A percentile compares a stretch with the other conserved stretches of the same genome.
Conservation (phyloP, 1,284 basidiomycete genomes). For the Trichosporon faecale region DNA sequence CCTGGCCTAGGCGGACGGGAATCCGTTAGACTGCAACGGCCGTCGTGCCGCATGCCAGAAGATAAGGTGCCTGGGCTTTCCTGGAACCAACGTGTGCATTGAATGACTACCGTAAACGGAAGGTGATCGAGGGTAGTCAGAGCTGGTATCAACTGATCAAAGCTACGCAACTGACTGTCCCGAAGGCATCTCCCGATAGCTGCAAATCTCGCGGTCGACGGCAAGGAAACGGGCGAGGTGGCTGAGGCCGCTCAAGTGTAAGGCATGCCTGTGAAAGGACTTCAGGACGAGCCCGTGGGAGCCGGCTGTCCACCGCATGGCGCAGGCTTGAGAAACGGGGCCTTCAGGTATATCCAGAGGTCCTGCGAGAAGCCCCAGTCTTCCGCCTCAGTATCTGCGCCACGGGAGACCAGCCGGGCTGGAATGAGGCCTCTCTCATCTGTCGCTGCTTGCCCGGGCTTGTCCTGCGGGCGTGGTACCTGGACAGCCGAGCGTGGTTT, state of each 20-base stretch:
- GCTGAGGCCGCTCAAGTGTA: not conserved
- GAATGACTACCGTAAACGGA: not conserved
- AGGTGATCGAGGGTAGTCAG: not conserved
- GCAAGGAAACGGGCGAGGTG: too few species aligned
- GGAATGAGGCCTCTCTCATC: too few species aligned
- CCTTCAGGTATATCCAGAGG: not conserved
- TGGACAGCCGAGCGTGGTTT: not conserved
- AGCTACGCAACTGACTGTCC: not conserved
- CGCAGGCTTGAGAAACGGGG: not conserved
- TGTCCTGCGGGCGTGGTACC: not conserved
- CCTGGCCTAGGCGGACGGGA: not conserved
- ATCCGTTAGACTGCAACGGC: not conserved
- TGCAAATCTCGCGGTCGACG: not conserved
- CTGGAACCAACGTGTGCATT: not conserved
- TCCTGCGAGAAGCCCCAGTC: not conserved
- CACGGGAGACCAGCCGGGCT: not conserved
- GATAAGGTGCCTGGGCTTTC: not conserved
- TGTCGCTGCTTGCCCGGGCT: too few species aligned
- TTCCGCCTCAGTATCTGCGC: not conserved
- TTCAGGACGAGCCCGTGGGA: not conserved
- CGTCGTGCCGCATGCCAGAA: not conserved
- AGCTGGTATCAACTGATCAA: not conserved
- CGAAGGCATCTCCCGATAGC: not conserved
- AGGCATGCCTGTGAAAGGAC: not conserved
- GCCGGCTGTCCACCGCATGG: not conserved